These are phyloP conservation scores for Xylaria curta DNA, from an alignment of 495 filamentous ascomycete species.

Conservation along the genomic window DNA sequence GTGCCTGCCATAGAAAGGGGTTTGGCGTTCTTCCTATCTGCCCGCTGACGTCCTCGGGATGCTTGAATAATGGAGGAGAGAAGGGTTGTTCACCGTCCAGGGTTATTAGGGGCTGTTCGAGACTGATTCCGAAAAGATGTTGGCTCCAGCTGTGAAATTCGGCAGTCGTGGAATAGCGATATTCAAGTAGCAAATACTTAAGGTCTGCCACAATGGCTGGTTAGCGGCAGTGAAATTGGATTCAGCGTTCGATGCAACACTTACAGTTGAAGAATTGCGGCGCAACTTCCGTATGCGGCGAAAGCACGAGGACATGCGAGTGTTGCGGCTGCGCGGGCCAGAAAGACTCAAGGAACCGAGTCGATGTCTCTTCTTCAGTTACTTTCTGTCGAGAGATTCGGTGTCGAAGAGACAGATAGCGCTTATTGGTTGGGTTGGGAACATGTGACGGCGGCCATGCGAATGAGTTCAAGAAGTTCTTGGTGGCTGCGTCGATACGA, in stretches of 20 bases:
- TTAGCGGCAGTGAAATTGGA: not conserved
- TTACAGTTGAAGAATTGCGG: slow-evolving; percentile 79
- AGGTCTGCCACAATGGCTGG: slow-evolving; percentile 50
- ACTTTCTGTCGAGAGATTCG: slow-evolving; percentile 64
- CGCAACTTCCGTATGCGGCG: slow-evolving; percentile 75
- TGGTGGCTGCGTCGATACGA: slow-evolving; percentile 65
- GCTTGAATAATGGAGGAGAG: slow-evolving; percentile 51
- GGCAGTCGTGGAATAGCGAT: slow-evolving; percentile 67
- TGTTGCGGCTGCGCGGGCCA: slow-evolving; percentile 67
- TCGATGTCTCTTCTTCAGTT: slow-evolving; percentile 67
- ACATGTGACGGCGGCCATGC: slow-evolving; percentile 65
- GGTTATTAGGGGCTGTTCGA: slow-evolving; percentile 71
- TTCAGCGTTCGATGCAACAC: slow-evolving; percentile 20
- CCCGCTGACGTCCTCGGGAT: slow-evolving; percentile 32
- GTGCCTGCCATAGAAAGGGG: slow-evolving; percentile 81
- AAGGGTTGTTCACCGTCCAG: slow-evolving; percentile 63
- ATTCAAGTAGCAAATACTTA: slow-evolving; percentile 74
- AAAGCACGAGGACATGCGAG: slow-evolving; percentile 78
- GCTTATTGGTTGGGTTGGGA: slow-evolving; percentile 42
- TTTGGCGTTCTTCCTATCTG: slow-evolving; percentile 42
- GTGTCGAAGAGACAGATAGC: slow-evolving; percentile 71
- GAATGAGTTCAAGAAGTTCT: slow-evolving; percentile 64
- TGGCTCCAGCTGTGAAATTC: slow-evolving; percentile 49
- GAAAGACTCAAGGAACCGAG: slow-evolving; percentile 79
- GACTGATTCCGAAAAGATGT: slow-evolving; percentile 73